These are phyloP conservation scores for Sarocladium kiliense DNA, from an alignment of 2,329 filamentous ascomycete species.

Conservation along the genomic window DNA sequence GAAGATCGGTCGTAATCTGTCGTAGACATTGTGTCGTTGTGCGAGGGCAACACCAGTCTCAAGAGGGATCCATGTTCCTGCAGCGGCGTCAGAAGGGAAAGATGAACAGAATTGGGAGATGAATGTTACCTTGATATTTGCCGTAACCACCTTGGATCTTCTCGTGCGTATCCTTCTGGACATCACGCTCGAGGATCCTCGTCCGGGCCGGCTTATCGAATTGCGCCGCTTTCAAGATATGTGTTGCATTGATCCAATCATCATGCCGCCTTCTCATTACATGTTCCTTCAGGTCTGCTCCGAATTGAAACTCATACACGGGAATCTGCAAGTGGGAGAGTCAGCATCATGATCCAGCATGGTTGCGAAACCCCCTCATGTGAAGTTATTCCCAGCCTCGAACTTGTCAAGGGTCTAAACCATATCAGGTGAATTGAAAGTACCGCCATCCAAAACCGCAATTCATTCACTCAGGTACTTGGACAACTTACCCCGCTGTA, in stretches of 20 bases:
- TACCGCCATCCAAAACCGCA: neutral
- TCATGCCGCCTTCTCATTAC: constrained; percentile 92
- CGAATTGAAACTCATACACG: constrained; percentile 90
- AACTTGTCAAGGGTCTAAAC: neutral
- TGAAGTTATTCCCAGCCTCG: neutral
- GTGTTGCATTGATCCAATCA: constrained; percentile 99
- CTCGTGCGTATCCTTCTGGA: constrained; percentile 93
- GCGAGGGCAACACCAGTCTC: constrained; percentile 75
- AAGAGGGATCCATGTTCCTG: constrained; percentile 94
- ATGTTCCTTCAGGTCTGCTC: constrained; percentile 72
- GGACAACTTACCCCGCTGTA: constrained; percentile 59
- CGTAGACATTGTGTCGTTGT: constrained; percentile 78
- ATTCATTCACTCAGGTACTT: neutral
- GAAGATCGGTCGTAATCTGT: constrained; percentile 81
- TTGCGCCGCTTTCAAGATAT: constrained; percentile 93
- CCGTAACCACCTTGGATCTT: constrained; percentile 98
- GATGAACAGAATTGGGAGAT: neutral
- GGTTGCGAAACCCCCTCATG: neutral
- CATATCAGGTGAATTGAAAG: neutral
- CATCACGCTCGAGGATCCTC: constrained; percentile 89
- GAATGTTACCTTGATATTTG: constrained; percentile 79
- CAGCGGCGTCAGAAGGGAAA: constrained; percentile 6
- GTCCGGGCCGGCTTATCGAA: constrained; percentile 97
- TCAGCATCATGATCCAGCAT: neutral
- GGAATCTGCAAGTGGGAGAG: constrained; percentile 62